Evolutionary conservation across 2,329 filamentous ascomycete genomes (phyloP).

Genomic region (Calonectria ilicicola): DNA sequence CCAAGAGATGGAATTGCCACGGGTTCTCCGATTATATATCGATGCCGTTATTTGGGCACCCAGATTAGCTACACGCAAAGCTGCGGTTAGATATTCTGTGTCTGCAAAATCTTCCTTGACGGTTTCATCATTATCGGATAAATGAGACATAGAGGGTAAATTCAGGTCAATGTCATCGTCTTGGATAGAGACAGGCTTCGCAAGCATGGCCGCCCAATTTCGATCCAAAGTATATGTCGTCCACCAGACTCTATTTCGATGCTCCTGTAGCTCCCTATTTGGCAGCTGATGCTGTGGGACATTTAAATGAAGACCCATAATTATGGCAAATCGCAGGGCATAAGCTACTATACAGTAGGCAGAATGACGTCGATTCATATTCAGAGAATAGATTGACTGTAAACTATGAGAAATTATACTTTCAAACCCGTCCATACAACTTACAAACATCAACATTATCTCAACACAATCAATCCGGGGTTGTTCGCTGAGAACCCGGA

Average conservation of each 20-base stretch:
- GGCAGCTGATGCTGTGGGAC: neutral
- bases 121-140: neutral
- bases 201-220: neutral
- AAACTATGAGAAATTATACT: neutral
- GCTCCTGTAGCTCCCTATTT: neutral
- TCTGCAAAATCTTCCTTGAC: neutral
- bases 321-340: neutral
- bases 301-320: neutral
- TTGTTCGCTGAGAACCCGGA: neutral
- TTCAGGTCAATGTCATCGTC: neutral
- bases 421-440: neutral
- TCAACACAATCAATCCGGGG: neutral
- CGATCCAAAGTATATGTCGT: neutral
- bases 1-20: neutral
- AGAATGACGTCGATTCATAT: neutral
- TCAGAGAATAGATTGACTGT: neutral
- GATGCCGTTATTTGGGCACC: neutral
- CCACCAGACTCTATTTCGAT: neutral
- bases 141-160: neutral
- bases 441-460: neutral
- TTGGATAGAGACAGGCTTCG: neutral
- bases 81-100: neutral
- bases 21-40: neutral
- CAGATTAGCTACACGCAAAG: neutral
- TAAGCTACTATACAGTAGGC: neutral